Base-by-base conservation (phyloP, 345 rosid species). In the Boechera stricta region DNA sequence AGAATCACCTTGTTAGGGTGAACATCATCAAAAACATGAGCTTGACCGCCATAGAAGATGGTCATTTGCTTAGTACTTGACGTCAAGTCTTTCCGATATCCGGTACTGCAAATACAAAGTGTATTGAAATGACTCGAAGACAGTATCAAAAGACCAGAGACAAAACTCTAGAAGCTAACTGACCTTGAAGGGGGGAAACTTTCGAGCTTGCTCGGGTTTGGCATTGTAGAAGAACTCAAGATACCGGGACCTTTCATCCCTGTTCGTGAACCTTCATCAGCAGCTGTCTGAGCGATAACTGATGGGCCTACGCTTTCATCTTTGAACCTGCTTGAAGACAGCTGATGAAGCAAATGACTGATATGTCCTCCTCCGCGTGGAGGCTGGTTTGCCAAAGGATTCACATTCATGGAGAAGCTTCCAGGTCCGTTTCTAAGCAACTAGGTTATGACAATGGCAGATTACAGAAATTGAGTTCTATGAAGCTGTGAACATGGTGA, bases 191-290 rank as follows among this genome's bases (percentile, higher is more conserved):
- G 90, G 36, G 83, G 56, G 28, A 45, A 36, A 55, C 54, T 29
- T 44, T 74, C 79, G 49, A 68, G 24, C 51, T 79, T 79, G 56
- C 74, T 87, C 10, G 81, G 81, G 71, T 84, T 86, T 52, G 85
- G 87, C 73, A 77, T 60, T 31, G 74, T 78, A 32, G 81, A 77
- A 44, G 91, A 82, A 75, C 82, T 92, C 75, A 84, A 82, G 82
- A 87, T 79, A 58, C 86, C 78, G 8, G 96, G 84, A 35, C 96
- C 93, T 82, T 88, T 92, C 73, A 86, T 88, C 69, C 98, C 99
- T 33, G 98, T 95, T 79, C 99, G 86, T n/a, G 99, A 92, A 58
- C 99, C 99, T 89, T 95, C 99, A 82, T 95, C 99, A 52, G 98
- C 99, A 83, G 97, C 98, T 59, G 91, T 78, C 39, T 88, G 96